Conservation (phyloP, 345 rosid genomes). For the Fremontodendron californicum region DNA sequence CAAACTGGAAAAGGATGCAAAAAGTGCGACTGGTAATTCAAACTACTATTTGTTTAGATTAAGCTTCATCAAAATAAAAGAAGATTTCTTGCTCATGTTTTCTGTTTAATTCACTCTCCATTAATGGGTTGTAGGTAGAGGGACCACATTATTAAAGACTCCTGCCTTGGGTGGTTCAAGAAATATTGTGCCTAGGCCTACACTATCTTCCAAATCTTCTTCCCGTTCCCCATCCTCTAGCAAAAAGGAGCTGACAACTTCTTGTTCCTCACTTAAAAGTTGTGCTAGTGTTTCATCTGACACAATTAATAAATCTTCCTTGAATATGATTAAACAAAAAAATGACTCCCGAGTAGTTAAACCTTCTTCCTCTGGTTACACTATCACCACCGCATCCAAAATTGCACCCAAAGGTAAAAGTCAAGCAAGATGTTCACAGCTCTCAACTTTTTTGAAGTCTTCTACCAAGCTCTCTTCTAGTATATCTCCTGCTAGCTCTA, state of each 20-base stretch:
- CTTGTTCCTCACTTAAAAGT: conserved; percentile 67
- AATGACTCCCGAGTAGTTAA: conserved; percentile 30
- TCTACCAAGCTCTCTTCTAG: conserved; percentile 41
- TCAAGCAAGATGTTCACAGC: conserved; percentile 29
- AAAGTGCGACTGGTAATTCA: conserved; percentile 34
- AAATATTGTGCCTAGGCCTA: conserved; percentile 43
- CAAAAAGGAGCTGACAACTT: conserved; percentile 47
- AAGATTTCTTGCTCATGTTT: not conserved
- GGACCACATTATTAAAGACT: conserved; percentile 31
- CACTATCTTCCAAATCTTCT: conserved; percentile 37
- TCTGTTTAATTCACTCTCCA: conserved; percentile 10
- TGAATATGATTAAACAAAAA: conserved; percentile 30
- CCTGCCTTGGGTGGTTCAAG: conserved; percentile 29
- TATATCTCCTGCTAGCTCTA: conserved; percentile 61
- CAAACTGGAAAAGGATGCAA: conserved; percentile 51
- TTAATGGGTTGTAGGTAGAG: conserved; percentile 45
- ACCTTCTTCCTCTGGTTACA: conserved; percentile 29
- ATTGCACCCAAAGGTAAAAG: conserved; percentile 34
- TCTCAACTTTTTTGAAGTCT: conserved; percentile 43
- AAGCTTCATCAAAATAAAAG: not conserved
- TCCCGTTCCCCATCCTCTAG: conserved; percentile 37
- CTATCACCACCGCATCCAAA: conserved; percentile 25
- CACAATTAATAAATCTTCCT: conserved; percentile 34
- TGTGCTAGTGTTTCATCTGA: conserved; percentile 52
- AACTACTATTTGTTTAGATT: not conserved